Conservation (phyloP, 441 rosid genomes). For the Aleurites moluccanus region DNA sequence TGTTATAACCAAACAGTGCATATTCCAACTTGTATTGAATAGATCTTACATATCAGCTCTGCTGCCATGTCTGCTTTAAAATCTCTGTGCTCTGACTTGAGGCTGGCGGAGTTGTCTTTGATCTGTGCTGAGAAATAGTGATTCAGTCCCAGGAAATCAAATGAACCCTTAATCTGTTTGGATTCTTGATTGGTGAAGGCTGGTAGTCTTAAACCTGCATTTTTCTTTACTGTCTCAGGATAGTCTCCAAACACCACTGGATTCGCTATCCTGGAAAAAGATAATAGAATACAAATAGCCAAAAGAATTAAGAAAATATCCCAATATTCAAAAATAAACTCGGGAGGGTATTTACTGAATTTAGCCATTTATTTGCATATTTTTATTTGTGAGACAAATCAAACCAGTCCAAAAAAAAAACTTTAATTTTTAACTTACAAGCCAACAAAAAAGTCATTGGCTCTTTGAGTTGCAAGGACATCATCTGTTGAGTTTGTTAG, state of each 20-base stretch:
- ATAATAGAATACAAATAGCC: background rate
- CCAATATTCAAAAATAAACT: too few relatives aligned
- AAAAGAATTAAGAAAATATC: background rate
- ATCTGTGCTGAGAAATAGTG: constrained; percentile 36
- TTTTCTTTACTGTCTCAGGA: constrained; percentile 60
- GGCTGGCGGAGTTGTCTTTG: constrained; percentile 33
- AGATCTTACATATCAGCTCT: constrained; percentile 29
- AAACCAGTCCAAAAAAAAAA: too few relatives aligned
- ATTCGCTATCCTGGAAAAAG: constrained; percentile 44
- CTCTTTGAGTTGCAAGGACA: constrained; percentile 52
- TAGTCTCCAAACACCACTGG: constrained; percentile 76
- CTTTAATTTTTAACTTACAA: constrained; percentile 42
- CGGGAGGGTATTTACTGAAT: too few relatives aligned
- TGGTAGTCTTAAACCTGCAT: constrained; percentile 58
- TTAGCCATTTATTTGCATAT: too few relatives aligned
- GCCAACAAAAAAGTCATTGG: constrained; percentile 46
- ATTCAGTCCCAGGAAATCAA: constrained; percentile 59
- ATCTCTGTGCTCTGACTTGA: constrained; percentile 35
- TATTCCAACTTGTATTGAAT: background rate
- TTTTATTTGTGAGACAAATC: too few relatives aligned
- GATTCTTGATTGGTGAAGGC: constrained; percentile 49
- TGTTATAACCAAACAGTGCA: background rate
- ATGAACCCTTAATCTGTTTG: constrained; percentile 52
- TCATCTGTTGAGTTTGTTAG: constrained; percentile 50
- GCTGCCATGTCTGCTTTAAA: constrained; percentile 42